phyloP scores from a whole-genome alignment of 768 basidiomycete genomes.

The Amanita fuliginea region DNA sequence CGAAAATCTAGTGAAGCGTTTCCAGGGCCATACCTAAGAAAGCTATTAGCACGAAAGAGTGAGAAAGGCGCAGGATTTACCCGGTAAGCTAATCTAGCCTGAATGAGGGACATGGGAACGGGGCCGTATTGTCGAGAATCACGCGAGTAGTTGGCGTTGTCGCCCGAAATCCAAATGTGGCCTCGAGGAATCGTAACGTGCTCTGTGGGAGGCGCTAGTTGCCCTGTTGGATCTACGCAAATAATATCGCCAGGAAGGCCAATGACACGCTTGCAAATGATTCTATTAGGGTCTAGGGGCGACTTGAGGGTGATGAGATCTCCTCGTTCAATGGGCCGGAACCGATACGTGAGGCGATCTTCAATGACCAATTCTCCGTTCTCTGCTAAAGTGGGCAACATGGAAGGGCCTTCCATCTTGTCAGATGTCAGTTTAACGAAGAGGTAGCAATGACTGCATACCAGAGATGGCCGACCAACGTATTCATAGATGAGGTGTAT shows the following conservation, averaged over 20 bases:
- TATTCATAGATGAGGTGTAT: conserved; percentile 56
- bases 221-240: conserved; percentile 79
- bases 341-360: conserved; percentile 41
- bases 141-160: conserved; percentile 72
- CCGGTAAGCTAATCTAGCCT: conserved; percentile 53
- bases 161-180: conserved; percentile 85
- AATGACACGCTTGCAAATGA: conserved; percentile 83
- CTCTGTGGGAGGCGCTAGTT: conserved; percentile 49
- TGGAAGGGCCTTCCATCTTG: conserved; percentile 67
- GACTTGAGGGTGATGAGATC: conserved; percentile 68
- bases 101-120: conserved; percentile 70
- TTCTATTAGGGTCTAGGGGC: conserved; percentile 51
- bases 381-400: conserved; percentile 64
- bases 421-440: conserved; percentile 3
- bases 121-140: conserved; percentile 95
- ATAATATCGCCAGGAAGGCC: conserved; percentile 85
- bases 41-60: conserved; percentile 3
- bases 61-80: conserved; percentile 25
- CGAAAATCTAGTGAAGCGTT: conserved; percentile 27
- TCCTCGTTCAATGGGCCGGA: conserved; percentile 55
- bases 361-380: conserved; percentile 56
- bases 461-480: conserved; percentile 43
- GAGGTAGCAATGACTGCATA: conserved; percentile 17
- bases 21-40: conserved; percentile 32
- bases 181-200: conserved; percentile 76